Conservation (phyloP, 2,329 filamentous ascomycete genomes). For the Scedosporium dehoogii region DNA sequence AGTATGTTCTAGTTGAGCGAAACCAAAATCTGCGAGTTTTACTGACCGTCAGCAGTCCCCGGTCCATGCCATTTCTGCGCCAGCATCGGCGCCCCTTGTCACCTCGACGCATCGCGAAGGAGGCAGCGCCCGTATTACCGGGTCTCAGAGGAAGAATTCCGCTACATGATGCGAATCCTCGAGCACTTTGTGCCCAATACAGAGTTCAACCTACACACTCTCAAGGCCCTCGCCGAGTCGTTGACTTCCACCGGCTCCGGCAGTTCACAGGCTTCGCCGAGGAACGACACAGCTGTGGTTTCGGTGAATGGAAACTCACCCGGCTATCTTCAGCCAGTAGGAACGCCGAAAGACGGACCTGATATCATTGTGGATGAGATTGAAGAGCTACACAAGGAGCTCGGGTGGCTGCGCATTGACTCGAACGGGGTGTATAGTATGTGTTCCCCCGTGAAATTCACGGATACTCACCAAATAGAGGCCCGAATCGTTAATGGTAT, state of each 20-base stretch:
- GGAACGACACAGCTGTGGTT: neutral
- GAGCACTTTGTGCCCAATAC: constrained; percentile 18
- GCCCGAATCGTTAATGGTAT: constrained; percentile 2
- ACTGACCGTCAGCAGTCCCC: constrained; percentile 11
- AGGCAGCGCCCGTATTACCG: constrained; percentile 20
- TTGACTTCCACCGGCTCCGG: neutral
- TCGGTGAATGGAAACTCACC: neutral
- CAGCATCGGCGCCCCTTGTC: constrained; percentile 16
- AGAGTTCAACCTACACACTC: constrained; percentile 15
- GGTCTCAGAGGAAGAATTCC: constrained; percentile 19
- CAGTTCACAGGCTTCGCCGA: neutral
- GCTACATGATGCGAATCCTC: constrained; percentile 18
- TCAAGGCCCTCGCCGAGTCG: constrained; percentile 8
- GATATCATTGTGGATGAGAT: neutral
- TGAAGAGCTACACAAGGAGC: constrained; percentile 1
- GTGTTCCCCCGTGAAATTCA: too few species aligned
- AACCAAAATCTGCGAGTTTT: neutral
- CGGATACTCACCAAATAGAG: neutral
- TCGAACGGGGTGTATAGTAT: constrained; percentile 2
- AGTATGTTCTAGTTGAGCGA: neutral
- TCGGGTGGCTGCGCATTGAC: constrained; percentile 2
- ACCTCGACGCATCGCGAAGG: constrained; percentile 17
- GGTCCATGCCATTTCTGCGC: constrained; percentile 19
- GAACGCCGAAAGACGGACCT: neutral
- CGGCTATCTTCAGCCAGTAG: neutral